A percentile compares a stretch with the other conserved stretches of the same genome.
phyloP scores from a whole-genome alignment of 345 rosid genomes.

The Eucalyptus brandiana region DNA sequence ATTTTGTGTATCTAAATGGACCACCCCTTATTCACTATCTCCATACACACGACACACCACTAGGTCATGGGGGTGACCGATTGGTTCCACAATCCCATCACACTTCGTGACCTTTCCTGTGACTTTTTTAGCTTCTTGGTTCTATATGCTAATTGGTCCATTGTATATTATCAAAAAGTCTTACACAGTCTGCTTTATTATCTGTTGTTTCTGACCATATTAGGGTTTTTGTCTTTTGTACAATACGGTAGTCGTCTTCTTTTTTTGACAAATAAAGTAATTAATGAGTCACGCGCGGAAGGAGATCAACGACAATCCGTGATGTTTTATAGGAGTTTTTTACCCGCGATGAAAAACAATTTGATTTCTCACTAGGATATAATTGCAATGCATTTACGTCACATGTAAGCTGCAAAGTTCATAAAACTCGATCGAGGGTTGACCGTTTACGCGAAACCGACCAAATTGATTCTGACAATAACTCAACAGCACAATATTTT shows the following conservation, averaged over 20 bases:
- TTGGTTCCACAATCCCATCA: conserved; percentile 7
- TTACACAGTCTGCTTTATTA: background rate
- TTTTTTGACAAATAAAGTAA: background rate
- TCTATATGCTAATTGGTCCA: background rate
- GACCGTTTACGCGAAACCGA: background rate
- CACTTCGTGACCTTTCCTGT: background rate
- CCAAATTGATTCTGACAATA: background rate
- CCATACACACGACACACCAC: background rate
- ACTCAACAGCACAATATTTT: background rate
- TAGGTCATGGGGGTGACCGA: background rate
- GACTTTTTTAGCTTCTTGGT: background rate
- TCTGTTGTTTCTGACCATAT: background rate
- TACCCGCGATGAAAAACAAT: background rate
- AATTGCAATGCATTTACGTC: background rate
- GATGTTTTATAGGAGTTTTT: background rate
- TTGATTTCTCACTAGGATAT: too few relatives aligned
- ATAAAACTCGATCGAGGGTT: background rate
- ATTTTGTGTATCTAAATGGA: background rate
- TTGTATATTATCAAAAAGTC: background rate
- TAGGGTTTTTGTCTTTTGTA: background rate
- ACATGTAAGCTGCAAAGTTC: background rate
- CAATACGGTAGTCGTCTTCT: background rate
- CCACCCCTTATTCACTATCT: conserved; percentile 2
- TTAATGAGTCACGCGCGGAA: background rate
- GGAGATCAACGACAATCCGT: background rate